phyloP scores from a whole-genome alignment of 805 yeast species.

The Starmera pachycereana region DNA sequence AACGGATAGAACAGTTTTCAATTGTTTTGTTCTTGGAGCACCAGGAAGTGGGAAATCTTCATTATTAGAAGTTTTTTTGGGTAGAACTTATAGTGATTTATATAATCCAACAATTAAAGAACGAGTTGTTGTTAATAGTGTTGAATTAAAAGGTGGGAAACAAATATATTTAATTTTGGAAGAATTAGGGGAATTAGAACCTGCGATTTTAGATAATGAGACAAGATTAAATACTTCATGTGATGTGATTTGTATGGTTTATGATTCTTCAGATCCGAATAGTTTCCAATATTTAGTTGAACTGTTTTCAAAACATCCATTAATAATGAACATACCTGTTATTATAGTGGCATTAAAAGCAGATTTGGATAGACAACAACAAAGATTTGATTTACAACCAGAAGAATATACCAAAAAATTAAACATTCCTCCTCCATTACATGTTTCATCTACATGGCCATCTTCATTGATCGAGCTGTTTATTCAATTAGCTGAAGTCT shows the following conservation, averaged over 20 bases:
- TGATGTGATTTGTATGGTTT: conserved; percentile 82
- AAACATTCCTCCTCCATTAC: conserved; percentile 71
- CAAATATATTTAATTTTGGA: conserved; percentile 88
- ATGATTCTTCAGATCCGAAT: conserved; percentile 94
- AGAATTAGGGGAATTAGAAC: conserved; percentile 81
- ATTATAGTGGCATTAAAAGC: conserved; percentile 91
- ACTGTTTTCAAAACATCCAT: conserved; percentile 48
- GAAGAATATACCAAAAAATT: conserved; percentile 70
- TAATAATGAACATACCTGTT: conserved; percentile 60
- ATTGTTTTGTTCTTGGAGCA: conserved; percentile 81
- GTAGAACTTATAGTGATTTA: conserved; percentile 55
- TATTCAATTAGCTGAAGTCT: conserved; percentile 81
- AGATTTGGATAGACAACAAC: conserved; percentile 92
- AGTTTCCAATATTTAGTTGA: conserved; percentile 78
- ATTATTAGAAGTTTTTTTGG: conserved; percentile 69
- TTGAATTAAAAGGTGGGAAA: conserved; percentile 89
- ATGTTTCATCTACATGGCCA: conserved; percentile 85
- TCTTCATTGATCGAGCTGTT: conserved; percentile 78
- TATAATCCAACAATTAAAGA: conserved; percentile 81
- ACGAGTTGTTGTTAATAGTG: conserved; percentile 78
- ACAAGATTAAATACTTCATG: conserved; percentile 59
- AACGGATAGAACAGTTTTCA: conserved; percentile 81
- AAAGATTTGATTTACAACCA: conserved; percentile 76
- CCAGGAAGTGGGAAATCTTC: conserved; percentile 84
- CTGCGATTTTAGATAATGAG: conserved; percentile 67